These are phyloP conservation scores for Suillus ampliporus DNA, from an alignment of 768 basidiomycete genomes.

Conservation along the genomic window DNA sequence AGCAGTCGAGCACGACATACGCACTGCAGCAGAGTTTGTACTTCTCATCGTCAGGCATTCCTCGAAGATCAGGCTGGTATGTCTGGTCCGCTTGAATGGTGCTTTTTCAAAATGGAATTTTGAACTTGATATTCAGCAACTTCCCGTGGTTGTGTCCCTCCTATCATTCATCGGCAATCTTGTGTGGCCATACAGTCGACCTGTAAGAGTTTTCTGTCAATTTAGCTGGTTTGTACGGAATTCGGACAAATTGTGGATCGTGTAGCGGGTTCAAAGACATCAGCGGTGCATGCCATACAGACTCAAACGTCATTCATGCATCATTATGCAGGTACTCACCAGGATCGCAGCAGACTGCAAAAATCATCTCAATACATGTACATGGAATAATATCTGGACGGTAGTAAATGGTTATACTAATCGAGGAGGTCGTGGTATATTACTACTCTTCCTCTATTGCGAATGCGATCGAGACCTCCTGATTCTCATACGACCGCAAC, in stretches of 20 bases:
- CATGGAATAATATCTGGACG: neutral
- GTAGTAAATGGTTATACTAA: neutral
- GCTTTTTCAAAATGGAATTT: too few species aligned
- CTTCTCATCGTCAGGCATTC: too few species aligned
- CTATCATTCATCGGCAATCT: too few species aligned
- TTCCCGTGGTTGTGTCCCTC: too few species aligned
- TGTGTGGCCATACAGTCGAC: too few species aligned
- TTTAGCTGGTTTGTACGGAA: too few species aligned
- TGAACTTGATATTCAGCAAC: too few species aligned
- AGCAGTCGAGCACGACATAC: too few species aligned
- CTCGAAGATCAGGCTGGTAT: too few species aligned
- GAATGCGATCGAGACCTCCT: neutral
- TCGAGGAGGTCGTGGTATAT: neutral
- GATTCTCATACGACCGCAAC: constrained; percentile 1
- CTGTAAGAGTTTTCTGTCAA: too few species aligned
- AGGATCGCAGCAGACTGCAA: neutral
- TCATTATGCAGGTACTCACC: neutral
- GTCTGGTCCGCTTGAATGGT: too few species aligned
- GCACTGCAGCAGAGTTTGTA: too few species aligned
- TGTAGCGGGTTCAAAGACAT: constrained; percentile 77
- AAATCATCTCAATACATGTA: neutral
- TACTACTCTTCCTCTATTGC: neutral
- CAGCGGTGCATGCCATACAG: constrained; percentile 54
- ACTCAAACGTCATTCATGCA: neutral
- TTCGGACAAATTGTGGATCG: constrained; percentile 73